Conservation (phyloP, 164 flowering plant genomes). For the Magnolia kwangsiensis region DNA sequence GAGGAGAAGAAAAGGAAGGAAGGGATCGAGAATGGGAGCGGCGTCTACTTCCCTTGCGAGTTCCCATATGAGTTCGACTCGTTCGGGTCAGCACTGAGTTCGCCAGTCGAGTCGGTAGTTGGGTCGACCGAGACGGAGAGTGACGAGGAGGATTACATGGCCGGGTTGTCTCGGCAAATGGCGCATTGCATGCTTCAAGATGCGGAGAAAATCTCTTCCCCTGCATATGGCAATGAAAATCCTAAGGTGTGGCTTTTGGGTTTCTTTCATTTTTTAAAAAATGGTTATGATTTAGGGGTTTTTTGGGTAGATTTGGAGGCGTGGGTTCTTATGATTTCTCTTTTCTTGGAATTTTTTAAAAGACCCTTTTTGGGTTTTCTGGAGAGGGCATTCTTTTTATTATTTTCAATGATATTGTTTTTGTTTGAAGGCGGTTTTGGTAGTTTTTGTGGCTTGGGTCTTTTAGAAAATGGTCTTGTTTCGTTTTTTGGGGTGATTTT, state of each 20-base stretch:
- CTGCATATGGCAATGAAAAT: slow-evolving; percentile 16
- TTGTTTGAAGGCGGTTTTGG: not conserved
- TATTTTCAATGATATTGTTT: slow-evolving; percentile 3
- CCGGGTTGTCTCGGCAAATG: slow-evolving; percentile 49
- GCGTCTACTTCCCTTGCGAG: slow-evolving; percentile 35
- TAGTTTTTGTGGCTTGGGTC: not conserved
- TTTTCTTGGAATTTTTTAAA: not conserved
- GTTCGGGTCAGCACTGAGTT: slow-evolving; percentile 34
- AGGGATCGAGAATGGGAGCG: not conserved
- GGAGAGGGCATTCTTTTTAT: no score
- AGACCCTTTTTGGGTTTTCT: not conserved
- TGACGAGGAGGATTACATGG: slow-evolving; percentile 35
- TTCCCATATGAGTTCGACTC: slow-evolving; percentile 46
- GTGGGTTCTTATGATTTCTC: not conserved
- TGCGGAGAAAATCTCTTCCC: slow-evolving; percentile 20
- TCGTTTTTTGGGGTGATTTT: not conserved
- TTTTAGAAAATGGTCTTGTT: not conserved
- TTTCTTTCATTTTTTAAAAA: not conserved
- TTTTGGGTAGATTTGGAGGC: not conserved
- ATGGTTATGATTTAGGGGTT: no score
- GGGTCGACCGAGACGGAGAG: slow-evolving; percentile 32
- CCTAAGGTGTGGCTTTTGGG: slow-evolving; percentile 26
- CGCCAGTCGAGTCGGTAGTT: slow-evolving; percentile 26
- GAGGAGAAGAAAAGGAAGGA: slow-evolving; percentile 24
- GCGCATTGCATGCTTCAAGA: slow-evolving; percentile 46